Evolutionary conservation across 83 land plant genomes (phyloP).

Genomic region (Picea mariana): DNA sequence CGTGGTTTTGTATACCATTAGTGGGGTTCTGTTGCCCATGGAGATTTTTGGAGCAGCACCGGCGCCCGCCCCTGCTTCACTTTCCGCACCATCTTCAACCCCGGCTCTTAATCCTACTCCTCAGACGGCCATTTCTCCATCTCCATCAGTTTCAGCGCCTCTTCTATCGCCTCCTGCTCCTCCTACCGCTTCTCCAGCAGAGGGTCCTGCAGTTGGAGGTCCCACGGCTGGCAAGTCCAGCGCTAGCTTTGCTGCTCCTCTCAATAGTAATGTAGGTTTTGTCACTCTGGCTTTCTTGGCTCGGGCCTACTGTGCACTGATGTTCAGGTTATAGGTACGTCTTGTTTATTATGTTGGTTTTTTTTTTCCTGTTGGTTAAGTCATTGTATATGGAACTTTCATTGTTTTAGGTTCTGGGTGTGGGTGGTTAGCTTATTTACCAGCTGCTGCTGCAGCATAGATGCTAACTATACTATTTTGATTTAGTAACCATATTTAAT

Average conservation of each 20-base stretch:
- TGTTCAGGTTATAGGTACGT: background rate
- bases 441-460: too few relatives aligned
- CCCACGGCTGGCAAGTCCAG: background rate
- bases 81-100: slow-evolving; percentile 12
- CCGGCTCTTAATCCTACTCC: background rate
- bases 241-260: background rate
- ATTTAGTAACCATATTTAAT: too few relatives aligned
- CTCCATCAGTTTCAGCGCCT: slow-evolving; percentile 15
- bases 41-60: slow-evolving; percentile 58
- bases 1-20: slow-evolving; percentile 48
- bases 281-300: background rate
- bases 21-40: slow-evolving; percentile 50
- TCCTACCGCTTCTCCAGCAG: background rate
- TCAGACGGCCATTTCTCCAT: background rate
- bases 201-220: background rate
- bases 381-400: background rate
- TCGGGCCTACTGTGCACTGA: background rate
- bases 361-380: background rate
- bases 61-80: slow-evolving; percentile 42
- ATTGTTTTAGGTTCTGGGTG: background rate
- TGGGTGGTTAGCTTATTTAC: too few relatives aligned
- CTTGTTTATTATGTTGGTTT: background rate
- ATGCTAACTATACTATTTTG: too few relatives aligned
- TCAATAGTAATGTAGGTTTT: background rate
- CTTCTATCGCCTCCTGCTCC: background rate